Base-by-base conservation (phyloP, 352 stramenopile genomes). In the Phytophthora pseudosyringae region DNA sequence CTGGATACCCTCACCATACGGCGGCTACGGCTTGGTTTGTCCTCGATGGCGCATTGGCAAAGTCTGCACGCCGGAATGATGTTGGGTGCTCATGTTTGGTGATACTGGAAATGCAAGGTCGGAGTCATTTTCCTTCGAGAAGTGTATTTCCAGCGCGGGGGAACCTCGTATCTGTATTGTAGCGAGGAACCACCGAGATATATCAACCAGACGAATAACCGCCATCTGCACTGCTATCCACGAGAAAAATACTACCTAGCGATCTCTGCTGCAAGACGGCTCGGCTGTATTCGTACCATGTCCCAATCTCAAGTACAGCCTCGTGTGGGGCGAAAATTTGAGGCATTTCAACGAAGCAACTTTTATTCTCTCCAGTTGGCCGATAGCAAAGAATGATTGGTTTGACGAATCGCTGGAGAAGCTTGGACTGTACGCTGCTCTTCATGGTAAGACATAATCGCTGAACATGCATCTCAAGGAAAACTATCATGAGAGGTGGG, bases 361-460 rank as follows among this genome's bases (percentile, higher is more conserved):
- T n/a, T 46, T 59, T 88, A 18, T 87, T 81, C 35, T 76, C 55
- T 26, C 51, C 59, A 46, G 57, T 72, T 3, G 59, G 11, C 8
- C 25, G 33, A 12, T 18, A 29, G 47, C 36, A 31, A 60, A 66
- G 52, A 69, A 45, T 39, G 74, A 83, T 4, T 86, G 78, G 80
- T 87, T 69, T 71, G 65, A 84, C 35, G 80, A 77, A 1, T 82
- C 78, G 3, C 51, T 89, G 5, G 73, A 77, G 18, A 65, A 83
- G 45, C 43, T 87, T 40, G 29, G 72, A 10, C 50, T 82, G 28
- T 64, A 70, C 35, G 76, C 83, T 48, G 71, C 66, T 9, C 65
- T 86, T 8, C 62, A 73, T 16, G 57, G 16, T 5, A 75, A 31
- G 66, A 84, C 43, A 75, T 71, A 29, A 65, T 89, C 25, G 18